These are phyloP conservation scores for Beauveria bassiana DNA, from an alignment of 2,329 filamentous ascomycete genomes.

Conservation along the genomic window DNA sequence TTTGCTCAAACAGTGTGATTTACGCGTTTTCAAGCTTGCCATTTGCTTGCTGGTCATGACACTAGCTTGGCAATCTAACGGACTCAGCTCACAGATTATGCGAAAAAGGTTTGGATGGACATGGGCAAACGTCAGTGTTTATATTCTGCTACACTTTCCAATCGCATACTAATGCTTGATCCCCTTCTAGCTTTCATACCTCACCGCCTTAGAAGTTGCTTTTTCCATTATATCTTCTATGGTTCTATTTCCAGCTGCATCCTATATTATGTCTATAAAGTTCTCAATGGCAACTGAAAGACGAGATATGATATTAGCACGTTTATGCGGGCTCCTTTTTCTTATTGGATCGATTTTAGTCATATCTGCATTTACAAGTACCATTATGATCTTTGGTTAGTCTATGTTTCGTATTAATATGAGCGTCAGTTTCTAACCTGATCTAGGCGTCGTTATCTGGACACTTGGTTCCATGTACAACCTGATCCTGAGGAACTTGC, in stretches of 20 bases:
- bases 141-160: background rate
- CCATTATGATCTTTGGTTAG: background rate
- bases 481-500: no score
- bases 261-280: background rate
- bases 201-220: background rate
- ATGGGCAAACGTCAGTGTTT: background rate
- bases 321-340: background rate
- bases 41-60: background rate
- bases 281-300: background rate
- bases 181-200: background rate
- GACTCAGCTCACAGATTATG: background rate
- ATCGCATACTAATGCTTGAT: background rate
- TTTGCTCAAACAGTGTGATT: background rate
- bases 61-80: background rate
- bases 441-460: no score
- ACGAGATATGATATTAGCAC: background rate
- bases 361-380: background rate
- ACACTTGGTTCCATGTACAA: background rate
- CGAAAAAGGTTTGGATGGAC: conserved; percentile 2
- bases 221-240: background rate
- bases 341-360: background rate
- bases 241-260: background rate
- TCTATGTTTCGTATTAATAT: no score
- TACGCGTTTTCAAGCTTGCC: background rate
- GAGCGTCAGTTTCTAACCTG: no score